A percentile compares a stretch with the other conserved stretches of the same genome.
phyloP scores from a whole-genome alignment of 441 rosid species.

The Hura crepitans region DNA sequence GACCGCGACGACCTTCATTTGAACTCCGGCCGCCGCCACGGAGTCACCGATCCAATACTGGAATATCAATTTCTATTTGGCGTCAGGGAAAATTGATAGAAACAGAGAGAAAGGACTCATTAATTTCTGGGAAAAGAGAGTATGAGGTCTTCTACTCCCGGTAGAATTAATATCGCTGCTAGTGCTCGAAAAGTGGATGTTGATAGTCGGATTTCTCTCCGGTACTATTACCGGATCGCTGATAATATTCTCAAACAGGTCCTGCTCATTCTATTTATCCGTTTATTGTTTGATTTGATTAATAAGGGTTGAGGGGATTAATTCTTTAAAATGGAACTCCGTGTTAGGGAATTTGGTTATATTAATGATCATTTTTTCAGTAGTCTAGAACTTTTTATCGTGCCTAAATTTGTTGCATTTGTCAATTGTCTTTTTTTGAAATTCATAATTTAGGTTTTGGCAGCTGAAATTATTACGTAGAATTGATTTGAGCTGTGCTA shows the following conservation, averaged over 20 bases:
- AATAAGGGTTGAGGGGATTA: neutral
- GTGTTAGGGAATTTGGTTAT: neutral
- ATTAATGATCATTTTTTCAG: neutral
- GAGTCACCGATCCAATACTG: neutral
- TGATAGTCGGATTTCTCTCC: slow-evolving; percentile 74
- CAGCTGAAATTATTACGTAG: neutral
- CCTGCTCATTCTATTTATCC: neutral
- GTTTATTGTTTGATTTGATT: neutral
- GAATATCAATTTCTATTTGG: slow-evolving; percentile 10
- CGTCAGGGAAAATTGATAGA: slow-evolving; percentile 11
- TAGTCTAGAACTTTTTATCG: neutral
- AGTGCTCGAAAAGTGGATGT: slow-evolving; percentile 64
- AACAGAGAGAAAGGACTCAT: neutral
- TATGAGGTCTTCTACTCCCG: slow-evolving; percentile 56
- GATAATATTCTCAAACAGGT: slow-evolving; percentile 92
- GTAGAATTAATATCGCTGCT: slow-evolving; percentile 59
- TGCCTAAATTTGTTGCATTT: neutral
- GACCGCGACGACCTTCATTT: slow-evolving; percentile 23
- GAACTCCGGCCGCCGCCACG: neutral
- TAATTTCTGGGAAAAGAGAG: slow-evolving; percentile 12
- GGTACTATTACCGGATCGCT: slow-evolving; percentile 74
- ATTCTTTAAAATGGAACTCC: neutral
- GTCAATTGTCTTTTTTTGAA: neutral
- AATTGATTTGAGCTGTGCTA: neutral
- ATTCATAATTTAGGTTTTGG: slow-evolving; percentile 9